Percentiles rank a stretch among this genome's conserved stretches.
Conservation (phyloP, 257 asterid species). For the Capsicum chinense region DNA sequence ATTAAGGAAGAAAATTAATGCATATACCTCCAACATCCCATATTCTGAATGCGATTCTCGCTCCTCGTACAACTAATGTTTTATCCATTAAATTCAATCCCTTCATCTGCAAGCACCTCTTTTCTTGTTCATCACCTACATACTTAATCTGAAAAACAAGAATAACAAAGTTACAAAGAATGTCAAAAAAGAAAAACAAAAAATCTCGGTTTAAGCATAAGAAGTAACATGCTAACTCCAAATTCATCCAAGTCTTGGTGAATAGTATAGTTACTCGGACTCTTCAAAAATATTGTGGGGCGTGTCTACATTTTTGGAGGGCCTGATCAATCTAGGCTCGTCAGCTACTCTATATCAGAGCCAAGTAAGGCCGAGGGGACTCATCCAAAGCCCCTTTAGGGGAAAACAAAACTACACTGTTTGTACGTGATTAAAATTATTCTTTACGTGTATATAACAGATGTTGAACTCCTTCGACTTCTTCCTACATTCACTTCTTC, state of each 20-base stretch:
- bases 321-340: not conserved
- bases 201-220: not conserved
- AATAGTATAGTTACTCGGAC: not conserved
- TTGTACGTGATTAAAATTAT: too few species aligned
- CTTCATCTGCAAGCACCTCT: conserved; percentile 67
- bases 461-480: too few species aligned
- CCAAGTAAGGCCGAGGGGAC: too few species aligned
- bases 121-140: conserved; percentile 79
- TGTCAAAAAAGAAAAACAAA: not conserved
- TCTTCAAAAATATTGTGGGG: not conserved
- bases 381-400: too few species aligned
- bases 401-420: too few species aligned
- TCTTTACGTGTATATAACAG: too few species aligned
- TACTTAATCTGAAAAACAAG: conserved; percentile 61
- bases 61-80: conserved; percentile 63
- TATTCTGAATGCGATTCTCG: conserved; percentile 75
- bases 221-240: not conserved
- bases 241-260: not conserved
- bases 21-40: conserved; percentile 94
- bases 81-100: conserved; percentile 84
- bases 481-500: too few species aligned
- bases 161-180: not conserved
- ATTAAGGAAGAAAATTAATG: not conserved
- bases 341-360: not conserved
- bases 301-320: not conserved